phyloP scores from a whole-genome alignment of 1,139 yeast genomes.

The Eremothecium cymbalariae region DNA sequence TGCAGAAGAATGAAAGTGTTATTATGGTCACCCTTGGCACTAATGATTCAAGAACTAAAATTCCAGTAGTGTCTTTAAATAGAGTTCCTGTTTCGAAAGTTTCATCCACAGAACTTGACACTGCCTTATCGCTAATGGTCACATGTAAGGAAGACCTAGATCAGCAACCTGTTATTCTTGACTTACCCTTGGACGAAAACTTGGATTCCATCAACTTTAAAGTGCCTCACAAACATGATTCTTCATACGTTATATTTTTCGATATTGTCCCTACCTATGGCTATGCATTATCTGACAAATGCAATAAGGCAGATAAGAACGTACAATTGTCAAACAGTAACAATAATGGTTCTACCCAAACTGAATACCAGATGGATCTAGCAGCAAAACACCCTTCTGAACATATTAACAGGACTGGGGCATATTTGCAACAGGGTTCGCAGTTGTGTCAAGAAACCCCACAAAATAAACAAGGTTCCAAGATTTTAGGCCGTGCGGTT shows the following conservation, averaged over 20 bases:
- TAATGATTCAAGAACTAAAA: constrained; percentile 59
- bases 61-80: constrained; percentile 61
- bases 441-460: too few species aligned
- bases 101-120: constrained; percentile 75
- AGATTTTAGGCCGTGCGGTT: constrained; percentile 77
- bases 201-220: constrained; percentile 79
- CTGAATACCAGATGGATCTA: too few species aligned
- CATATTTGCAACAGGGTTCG: too few species aligned
- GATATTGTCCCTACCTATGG: constrained; percentile 93
- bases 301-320: too few species aligned
- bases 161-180: constrained; percentile 64
- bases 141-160: constrained; percentile 46
- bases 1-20: constrained; percentile 56
- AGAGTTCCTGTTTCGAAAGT: constrained; percentile 67
- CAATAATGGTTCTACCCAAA: too few species aligned
- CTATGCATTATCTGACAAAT: constrained; percentile 26
- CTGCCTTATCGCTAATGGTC: constrained; percentile 73
- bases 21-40: constrained; percentile 79
- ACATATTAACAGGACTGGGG: too few species aligned
- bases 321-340: too few species aligned
- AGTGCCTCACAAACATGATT: constrained; percentile 41
- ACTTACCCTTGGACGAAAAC: constrained; percentile 79
- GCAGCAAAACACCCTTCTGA: too few species aligned
- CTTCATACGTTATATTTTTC: constrained; percentile 61
- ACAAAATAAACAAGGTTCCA: too few species aligned